Base-by-base conservation (phyloP, 2,329 filamentous ascomycete genomes). In the Epicoccum nigrum region DNA sequence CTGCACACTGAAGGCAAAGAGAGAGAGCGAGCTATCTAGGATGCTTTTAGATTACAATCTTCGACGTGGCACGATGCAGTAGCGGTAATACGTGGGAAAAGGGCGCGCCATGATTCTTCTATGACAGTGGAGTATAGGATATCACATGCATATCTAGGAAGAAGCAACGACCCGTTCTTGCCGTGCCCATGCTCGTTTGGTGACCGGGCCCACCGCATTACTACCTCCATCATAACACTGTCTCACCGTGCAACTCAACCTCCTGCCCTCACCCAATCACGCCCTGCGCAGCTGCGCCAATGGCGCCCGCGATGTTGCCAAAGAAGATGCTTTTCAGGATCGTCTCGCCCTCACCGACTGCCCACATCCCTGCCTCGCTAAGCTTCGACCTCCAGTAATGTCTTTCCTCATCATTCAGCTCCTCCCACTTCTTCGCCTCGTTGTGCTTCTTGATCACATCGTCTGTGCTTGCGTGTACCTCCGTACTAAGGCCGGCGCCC, bases 301-400 rank as follows among this genome's bases (percentile, higher is more conserved):
- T 84, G 82, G 43, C 80, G 2, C 83, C 87, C 1, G 83, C 88
- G 58, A 90, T 78, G 73, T 91, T 83, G 16, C 86, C 83, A 74
- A 95, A 95, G 56, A 95, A 76, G 25, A 95, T 83, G 2, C 89
- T 88, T 73, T 86, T 85, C 60, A 95, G 82, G 23, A 94, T 83
- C 8, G 79, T 81, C 76, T 93, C 90, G 2, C 89, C 89, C 79
- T 93, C 89, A 30, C 84, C 80, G 67, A 87, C 85, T n/a, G 83
- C 83, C 90, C 90, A 95, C 58, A 91, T 84, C 0, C 90, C 90
- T 0, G 89, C 86, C 46, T 86, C 80, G 47, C 79, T 78, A 28
- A 95, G 79, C 66, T 81, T 83, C 59, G 82, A 73, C 74, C 85
- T 90, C 91, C 91, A 95, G 15, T 78, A 76, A 43, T 78, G 75